Evolutionary conservation across 176 grass and related monocot species (phyloP), one percentile per base, ranked within the genome.

Genomic region (Phoenix roebelenii): DNA sequence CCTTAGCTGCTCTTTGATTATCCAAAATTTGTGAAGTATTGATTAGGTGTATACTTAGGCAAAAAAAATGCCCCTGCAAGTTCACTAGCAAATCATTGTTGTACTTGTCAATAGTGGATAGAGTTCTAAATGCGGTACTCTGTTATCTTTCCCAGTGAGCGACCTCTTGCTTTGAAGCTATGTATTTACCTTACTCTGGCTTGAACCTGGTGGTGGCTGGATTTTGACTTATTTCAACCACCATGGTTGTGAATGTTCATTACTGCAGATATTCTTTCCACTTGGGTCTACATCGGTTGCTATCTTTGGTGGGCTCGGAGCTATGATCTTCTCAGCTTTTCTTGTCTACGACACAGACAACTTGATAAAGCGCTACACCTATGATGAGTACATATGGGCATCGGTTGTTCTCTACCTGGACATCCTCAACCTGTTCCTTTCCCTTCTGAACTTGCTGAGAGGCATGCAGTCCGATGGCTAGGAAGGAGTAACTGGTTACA

Each of bases 351-450:
- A 98, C 81, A 98, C 93, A 0, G 93, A 98, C 52, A 88, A 74
- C 59, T 76, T 98, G 71, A 98, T 98, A 39, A 98, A 62, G 70
- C 87, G 87, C 55, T 86, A 98, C 64, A 81, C 55, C 26, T 98
- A 98, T n/a, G 93, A 98, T 16, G 93, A 98, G 55, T 98, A 98
- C 78, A 98, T 98, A 18, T 92, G 93, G 93, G 93, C 93, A 5
- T 98, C 93, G 0, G 79, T 98, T 39, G 88, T 82, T 51, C 93
- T 98, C 25, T 98, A 98, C 79, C 87, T 98, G 3, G 93, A 98
- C 76, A 92, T 98, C 60, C 93, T 98, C 59, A 98, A 98, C 26
- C 63, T 98, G 30, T 98, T 98, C 69, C 78, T 98, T 52, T 61
- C 76, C 35, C 83, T 98, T 64, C 79, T 98, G 18, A 91, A 92